These are phyloP conservation scores for Aspergillus tubingensis DNA, from an alignment of 2,329 filamentous ascomycete species.

Conservation along the genomic window DNA sequence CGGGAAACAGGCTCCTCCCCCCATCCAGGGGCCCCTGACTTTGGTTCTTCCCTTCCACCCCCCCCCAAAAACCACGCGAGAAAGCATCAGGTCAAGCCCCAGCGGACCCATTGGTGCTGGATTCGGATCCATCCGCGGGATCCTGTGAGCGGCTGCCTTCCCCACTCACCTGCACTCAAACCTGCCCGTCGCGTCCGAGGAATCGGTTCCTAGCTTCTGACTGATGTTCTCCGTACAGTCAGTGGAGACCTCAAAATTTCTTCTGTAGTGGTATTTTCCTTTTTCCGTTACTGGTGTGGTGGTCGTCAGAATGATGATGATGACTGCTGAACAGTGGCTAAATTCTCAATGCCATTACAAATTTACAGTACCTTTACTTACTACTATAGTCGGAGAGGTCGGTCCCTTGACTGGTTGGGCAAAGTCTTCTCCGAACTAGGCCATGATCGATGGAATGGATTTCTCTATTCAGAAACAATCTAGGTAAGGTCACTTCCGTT, in stretches of 20 bases:
- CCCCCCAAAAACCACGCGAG: conserved; percentile 22
- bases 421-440: background rate
- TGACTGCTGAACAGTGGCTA: conserved; percentile 8
- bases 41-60: background rate
- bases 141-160: conserved; percentile 31
- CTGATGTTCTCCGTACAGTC: conserved; percentile 9
- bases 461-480: background rate
- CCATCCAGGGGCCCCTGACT: conserved; percentile 18
- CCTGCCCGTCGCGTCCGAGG: conserved; percentile 28
- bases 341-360: conserved; percentile 2
- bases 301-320: conserved; percentile 10
- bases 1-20: conserved; percentile 10
- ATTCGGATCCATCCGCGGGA: conserved; percentile 35
- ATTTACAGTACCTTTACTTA: background rate
- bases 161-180: conserved; percentile 31
- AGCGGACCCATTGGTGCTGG: conserved; percentile 22
- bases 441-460: conserved; percentile 5
- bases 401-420: background rate
- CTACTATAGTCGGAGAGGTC: background rate
- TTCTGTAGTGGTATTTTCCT: conserved; percentile 8
- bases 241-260: conserved; percentile 24
- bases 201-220: conserved; percentile 33
- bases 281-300: conserved; percentile 20
- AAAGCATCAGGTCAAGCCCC: conserved; percentile 23
- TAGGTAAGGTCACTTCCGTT: background rate